phyloP scores from a whole-genome alignment of 345 rosid species.

The Citrus hindsii region DNA sequence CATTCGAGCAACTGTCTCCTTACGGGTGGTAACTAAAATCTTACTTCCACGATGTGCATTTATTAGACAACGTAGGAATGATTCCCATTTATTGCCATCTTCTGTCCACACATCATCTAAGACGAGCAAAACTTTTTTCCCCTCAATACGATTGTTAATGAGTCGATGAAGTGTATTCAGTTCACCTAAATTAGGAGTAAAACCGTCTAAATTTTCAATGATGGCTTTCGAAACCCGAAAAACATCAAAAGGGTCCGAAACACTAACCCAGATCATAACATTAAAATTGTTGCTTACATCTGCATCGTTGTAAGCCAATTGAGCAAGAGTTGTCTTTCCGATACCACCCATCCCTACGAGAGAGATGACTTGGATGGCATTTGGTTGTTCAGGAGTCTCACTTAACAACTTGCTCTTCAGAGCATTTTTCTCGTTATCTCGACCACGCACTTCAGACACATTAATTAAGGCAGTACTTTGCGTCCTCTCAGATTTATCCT shows the following conservation, averaged over 20 bases:
- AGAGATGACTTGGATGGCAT: background rate
- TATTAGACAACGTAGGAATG: background rate
- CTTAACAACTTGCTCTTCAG: background rate
- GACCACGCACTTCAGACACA: background rate
- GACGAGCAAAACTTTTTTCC: background rate
- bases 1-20: background rate
- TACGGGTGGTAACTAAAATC: background rate
- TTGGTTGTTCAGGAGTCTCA: background rate
- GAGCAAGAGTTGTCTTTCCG: background rate
- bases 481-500: background rate
- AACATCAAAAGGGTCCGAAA: constrained; percentile 2
- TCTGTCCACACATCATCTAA: background rate
- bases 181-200: background rate
- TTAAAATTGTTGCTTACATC: background rate
- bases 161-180: background rate
- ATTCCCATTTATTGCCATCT: background rate
- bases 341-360: background rate
- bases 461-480: background rate
- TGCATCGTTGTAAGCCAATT: background rate
- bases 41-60: background rate
- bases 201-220: background rate
- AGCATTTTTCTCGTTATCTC: background rate
- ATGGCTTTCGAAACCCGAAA: background rate
- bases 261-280: background rate
- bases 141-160: accelerated